Percentiles rank a stretch among this genome's conserved stretches.
These are phyloP conservation scores for Sporothrix pallida DNA, from an alignment of 2,329 filamentous ascomycete genomes.

Conservation along the genomic window DNA sequence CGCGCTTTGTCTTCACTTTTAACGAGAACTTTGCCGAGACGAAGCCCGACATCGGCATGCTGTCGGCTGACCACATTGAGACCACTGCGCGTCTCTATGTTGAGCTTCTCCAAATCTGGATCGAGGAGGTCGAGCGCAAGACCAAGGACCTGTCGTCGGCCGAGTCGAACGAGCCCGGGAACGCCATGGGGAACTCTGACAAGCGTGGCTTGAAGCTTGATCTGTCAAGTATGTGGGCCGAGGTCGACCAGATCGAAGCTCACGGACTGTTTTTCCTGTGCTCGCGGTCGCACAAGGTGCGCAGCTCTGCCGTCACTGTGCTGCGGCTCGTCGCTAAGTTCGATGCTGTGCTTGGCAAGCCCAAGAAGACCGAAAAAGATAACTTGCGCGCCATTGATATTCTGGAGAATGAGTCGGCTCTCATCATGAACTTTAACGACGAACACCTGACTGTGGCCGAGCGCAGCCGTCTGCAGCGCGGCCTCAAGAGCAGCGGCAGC, in stretches of 20 bases:
- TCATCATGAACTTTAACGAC: slow-evolving; percentile 90
- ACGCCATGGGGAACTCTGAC: slow-evolving; percentile 53
- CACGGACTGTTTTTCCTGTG: slow-evolving; percentile 97
- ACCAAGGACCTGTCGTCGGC: slow-evolving; percentile 70
- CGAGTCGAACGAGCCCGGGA: slow-evolving; percentile 66
- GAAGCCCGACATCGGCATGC: slow-evolving; percentile 96
- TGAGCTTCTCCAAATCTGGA: slow-evolving; percentile 94
- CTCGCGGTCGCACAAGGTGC: slow-evolving; percentile 88
- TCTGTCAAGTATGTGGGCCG: slow-evolving; percentile 83
- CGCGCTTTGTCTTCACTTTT: slow-evolving; percentile 97
- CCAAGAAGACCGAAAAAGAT: slow-evolving; percentile 61
- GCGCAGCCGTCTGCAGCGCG: slow-evolving; percentile 86
- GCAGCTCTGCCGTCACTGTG: slow-evolving; percentile 89
- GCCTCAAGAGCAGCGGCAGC: slow-evolving; percentile 81
- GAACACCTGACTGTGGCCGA: slow-evolving; percentile 91
- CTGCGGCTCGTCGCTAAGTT: slow-evolving; percentile 92
- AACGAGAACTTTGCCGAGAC: slow-evolving; percentile 90
- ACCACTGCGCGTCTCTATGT: slow-evolving; percentile 92
- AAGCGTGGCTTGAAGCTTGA: slow-evolving; percentile 80
- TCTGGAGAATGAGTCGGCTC: slow-evolving; percentile 84
- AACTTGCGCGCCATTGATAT: slow-evolving; percentile 80
- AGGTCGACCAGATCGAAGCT: slow-evolving; percentile 96
- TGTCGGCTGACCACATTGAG: slow-evolving; percentile 92
- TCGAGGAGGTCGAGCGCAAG: slow-evolving; percentile 91
- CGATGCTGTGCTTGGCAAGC: slow-evolving; percentile 82